A percentile compares a stretch with the other conserved stretches of the same genome.
These are phyloP conservation scores for Eremothecium coryli DNA, from an alignment of 1,139 yeast genomes.

Conservation along the genomic window DNA sequence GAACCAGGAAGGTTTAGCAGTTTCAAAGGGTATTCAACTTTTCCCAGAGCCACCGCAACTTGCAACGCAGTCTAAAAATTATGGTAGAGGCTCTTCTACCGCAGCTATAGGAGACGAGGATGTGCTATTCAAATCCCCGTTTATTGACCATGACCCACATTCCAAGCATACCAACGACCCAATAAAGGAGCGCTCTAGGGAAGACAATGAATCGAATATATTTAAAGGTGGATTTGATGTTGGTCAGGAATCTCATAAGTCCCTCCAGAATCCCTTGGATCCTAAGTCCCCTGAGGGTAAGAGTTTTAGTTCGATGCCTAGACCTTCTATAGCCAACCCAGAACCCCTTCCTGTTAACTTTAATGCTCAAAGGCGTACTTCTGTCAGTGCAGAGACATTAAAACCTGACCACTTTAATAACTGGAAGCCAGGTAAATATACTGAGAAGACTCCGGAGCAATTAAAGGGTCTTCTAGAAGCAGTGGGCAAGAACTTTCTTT, in stretches of 20 bases:
- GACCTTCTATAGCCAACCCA: slow-evolving; percentile 13
- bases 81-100: slow-evolving; percentile 7
- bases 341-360: slow-evolving; percentile 43
- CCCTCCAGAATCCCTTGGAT: slow-evolving; percentile 22
- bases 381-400: slow-evolving; percentile 69
- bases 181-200: slow-evolving; percentile 8
- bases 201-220: slow-evolving; percentile 28
- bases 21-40: slow-evolving; percentile 44
- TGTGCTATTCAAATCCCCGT: slow-evolving; percentile 51
- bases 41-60: slow-evolving; percentile 34
- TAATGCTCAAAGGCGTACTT: slow-evolving; percentile 76
- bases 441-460: slow-evolving; percentile 54
- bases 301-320: slow-evolving; percentile 7
- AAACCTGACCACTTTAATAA: slow-evolving; percentile 43
- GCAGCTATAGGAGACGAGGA: slow-evolving; percentile 16
- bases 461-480: slow-evolving; percentile 57
- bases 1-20: slow-evolving; percentile 44
- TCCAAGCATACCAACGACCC: slow-evolving; percentile 33
- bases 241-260: slow-evolving; percentile 26
- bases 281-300: slow-evolving; percentile 14
- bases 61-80: slow-evolving; percentile 11
- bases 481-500: slow-evolving; percentile 73
- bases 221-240: slow-evolving; percentile 42
- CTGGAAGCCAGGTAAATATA: slow-evolving; percentile 67
- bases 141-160: slow-evolving; percentile 56